Evolutionary conservation across 2,329 filamentous ascomycete genomes (phyloP).

Genomic region (Malbranchea zuffiana): DNA sequence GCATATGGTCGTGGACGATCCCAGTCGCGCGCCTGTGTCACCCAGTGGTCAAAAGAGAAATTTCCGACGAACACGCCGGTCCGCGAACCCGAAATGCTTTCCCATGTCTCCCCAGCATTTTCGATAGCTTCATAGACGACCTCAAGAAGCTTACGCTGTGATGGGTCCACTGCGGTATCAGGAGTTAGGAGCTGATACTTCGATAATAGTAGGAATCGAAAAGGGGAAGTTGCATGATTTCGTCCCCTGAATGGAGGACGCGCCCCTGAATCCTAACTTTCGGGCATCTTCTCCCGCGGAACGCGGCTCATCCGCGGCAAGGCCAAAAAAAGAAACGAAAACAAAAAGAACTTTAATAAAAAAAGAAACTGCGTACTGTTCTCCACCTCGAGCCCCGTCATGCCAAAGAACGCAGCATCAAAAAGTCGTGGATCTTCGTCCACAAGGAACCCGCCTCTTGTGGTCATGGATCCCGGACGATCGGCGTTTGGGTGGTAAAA

Average conservation of each 20-base stretch:
- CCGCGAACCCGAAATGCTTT: conserved; percentile 9
- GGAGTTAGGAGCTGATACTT: too few species aligned
- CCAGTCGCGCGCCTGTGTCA: background rate
- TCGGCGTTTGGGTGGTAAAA: conserved; percentile 15
- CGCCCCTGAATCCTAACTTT: too few species aligned
- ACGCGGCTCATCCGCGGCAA: too few species aligned
- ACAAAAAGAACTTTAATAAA: too few species aligned
- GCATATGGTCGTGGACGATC: conserved; percentile 14
- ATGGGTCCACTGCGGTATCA: conserved; percentile 15
- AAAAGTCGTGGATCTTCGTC: conserved; percentile 20
- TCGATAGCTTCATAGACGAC: conserved; percentile 15
- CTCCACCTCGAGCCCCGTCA: conserved; percentile 17
- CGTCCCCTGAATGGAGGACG: too few species aligned
- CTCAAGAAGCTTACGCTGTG: conserved; percentile 14
- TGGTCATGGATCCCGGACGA: conserved; percentile 8
- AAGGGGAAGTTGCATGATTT: too few species aligned
- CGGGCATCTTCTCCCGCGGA: too few species aligned
- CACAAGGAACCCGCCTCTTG: conserved; percentile 8
- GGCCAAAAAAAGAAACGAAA: too few species aligned
- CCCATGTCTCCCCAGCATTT: conserved; percentile 19
- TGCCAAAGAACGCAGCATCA: conserved; percentile 24
- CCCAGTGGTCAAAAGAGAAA: conserved; percentile 12
- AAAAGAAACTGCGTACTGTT: too few species aligned
- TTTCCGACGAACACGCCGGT: conserved; percentile 13
- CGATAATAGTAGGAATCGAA: too few species aligned